Conservation (phyloP, 208 protist species). For the Leishmania tarentolae region DNA sequence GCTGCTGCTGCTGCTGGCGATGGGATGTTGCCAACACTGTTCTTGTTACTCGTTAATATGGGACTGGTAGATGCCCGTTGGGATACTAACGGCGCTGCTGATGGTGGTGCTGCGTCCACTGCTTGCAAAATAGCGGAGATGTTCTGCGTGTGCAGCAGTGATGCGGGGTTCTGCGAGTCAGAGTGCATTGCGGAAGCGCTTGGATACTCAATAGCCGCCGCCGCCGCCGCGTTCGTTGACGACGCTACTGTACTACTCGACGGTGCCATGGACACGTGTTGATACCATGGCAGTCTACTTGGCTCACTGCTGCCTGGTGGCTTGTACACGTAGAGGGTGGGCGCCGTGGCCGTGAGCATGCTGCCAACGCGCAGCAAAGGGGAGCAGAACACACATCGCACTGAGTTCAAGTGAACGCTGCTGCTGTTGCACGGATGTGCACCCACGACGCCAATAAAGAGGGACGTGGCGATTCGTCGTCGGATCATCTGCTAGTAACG, state of each 20-base stretch:
- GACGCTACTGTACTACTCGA: neutral
- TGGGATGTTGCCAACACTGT: neutral
- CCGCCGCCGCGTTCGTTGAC: neutral
- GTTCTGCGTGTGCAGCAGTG: constrained; percentile 15
- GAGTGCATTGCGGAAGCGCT: neutral
- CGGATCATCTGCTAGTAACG: neutral
- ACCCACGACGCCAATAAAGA: neutral
- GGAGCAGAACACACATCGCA: neutral
- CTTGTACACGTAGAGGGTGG: constrained; percentile 44
- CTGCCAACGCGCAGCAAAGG: neutral
- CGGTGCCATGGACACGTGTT: constrained; percentile 1
- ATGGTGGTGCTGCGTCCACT: neutral
- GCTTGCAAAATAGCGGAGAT: constrained; percentile 20
- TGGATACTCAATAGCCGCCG: neutral
- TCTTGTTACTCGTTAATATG: constrained; percentile 8
- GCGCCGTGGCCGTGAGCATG: neutral
- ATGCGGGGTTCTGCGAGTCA: neutral
- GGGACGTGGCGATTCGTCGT: neutral
- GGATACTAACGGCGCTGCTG: neutral
- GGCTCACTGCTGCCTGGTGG: constrained; percentile 57
- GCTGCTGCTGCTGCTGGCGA: constrained; percentile 1
- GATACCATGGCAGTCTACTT: constrained; percentile 62
- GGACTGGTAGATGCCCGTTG: neutral
- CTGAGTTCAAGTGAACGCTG: neutral
- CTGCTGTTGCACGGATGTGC: neutral